Percentiles rank a stretch among this genome's conserved stretches.
phyloP scores from a whole-genome alignment of 371 early-diverging fungal species.

The Batrachochytrium dendrobatidis region DNA sequence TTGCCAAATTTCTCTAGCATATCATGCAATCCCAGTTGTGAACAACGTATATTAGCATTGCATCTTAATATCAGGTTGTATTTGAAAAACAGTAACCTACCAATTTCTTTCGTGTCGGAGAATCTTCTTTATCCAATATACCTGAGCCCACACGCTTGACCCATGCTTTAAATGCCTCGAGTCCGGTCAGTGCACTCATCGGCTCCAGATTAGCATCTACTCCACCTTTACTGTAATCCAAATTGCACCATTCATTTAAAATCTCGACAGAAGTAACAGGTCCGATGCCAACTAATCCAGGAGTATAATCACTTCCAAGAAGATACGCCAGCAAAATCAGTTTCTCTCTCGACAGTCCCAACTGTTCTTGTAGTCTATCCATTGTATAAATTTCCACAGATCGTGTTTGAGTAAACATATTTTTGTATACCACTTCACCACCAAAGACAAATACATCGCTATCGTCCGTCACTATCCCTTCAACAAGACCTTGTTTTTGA shows the following conservation, averaged over 20 bases:
- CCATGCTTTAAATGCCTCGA: constrained; percentile 56
- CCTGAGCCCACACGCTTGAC: constrained; percentile 31
- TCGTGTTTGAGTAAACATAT: constrained; percentile 89
- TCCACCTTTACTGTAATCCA: constrained; percentile 14
- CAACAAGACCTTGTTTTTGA: constrained; percentile 60
- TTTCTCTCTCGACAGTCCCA: constrained; percentile 62
- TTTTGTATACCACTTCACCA: constrained; percentile 78
- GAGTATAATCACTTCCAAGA: constrained; percentile 96
- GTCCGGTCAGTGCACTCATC: constrained; percentile 26
- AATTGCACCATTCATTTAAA: constrained; percentile 53
- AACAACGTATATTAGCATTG: constrained; percentile 12
- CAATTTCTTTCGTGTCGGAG: constrained; percentile 49
- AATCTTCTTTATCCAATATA: constrained; percentile 12
- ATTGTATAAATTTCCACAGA: constrained; percentile 75
- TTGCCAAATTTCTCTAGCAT: constrained; percentile 29
- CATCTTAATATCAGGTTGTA: constrained; percentile 5
- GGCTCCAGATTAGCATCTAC: constrained; percentile 23
- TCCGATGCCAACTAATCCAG: constrained; percentile 94
- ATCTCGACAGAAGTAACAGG: constrained; percentile 89
- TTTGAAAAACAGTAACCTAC: constrained; percentile 35
- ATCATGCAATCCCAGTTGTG: constrained; percentile 5
- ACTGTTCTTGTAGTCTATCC: constrained; percentile 56
- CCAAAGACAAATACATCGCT: constrained; percentile 98
- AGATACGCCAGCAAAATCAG: constrained; percentile 84
- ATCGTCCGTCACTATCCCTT: constrained; percentile 98